Evolutionary conservation across 768 basidiomycete species (phyloP).

Genomic region (Tylopilus plumbeoviolaceoides): DNA sequence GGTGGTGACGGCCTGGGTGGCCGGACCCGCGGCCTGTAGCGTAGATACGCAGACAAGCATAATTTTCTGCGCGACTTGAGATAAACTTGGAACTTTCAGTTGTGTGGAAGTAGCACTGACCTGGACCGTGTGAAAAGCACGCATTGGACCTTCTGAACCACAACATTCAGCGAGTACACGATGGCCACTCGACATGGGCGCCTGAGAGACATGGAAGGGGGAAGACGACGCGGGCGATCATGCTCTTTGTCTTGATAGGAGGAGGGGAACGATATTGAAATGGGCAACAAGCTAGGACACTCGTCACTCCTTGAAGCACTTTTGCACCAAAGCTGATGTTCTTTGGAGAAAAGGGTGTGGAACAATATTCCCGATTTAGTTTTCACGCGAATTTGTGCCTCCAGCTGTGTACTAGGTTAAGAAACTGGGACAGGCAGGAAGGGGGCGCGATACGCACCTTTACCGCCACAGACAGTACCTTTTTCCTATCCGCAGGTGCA

Average conservation of each 20-base stretch:
- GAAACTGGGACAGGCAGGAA: not conserved
- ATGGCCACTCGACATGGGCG: constrained; percentile 25
- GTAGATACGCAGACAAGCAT: constrained; percentile 21
- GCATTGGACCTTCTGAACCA: constrained; percentile 18
- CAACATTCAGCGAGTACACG: constrained; percentile 22
- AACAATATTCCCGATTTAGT: constrained; percentile 2
- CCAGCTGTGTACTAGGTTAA: constrained; percentile 16
- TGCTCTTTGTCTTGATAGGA: constrained; percentile 21
- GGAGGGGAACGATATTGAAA: constrained; percentile 28
- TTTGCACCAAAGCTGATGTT: constrained; percentile 22
- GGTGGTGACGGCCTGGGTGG: constrained; percentile 28
- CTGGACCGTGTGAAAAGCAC: constrained; percentile 23
- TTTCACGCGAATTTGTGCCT: constrained; percentile 23
- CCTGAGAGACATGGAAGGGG: constrained; percentile 28
- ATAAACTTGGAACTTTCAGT: constrained; percentile 1
- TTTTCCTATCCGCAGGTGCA: constrained; percentile 22
- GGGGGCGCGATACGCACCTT: constrained; percentile 20
- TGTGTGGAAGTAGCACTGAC: constrained; percentile 9
- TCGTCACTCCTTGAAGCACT: constrained; percentile 4
- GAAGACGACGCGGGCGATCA: constrained; percentile 23
- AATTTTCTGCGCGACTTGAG: constrained; percentile 15
- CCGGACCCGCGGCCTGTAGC: constrained; percentile 29
- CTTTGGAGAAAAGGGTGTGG: constrained; percentile 23
- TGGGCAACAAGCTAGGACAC: constrained; percentile 29
- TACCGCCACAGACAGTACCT: constrained; percentile 22